Evolutionary conservation across 345 rosid genomes (phyloP).

Genomic region (Tarenaya hassleriana): DNA sequence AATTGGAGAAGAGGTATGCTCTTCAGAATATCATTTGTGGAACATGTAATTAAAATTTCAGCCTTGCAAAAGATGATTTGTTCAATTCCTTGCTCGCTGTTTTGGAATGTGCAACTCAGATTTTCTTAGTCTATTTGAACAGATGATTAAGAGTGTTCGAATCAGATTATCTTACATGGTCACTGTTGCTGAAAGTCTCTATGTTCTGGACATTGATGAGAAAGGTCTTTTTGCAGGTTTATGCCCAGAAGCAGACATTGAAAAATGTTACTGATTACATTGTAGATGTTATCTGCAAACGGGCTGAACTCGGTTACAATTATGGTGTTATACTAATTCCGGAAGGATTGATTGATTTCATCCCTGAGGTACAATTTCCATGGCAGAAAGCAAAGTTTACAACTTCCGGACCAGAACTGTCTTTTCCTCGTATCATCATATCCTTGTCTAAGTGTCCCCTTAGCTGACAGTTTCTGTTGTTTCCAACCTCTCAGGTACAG

Average conservation of each 20-base stretch:
- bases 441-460: neutral
- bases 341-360: conserved; percentile 97
- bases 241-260: conserved; percentile 73
- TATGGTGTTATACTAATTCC: conserved; percentile 97
- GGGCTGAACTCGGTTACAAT: conserved; percentile 67
- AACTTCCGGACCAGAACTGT: conserved; percentile 7
- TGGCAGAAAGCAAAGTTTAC: neutral
- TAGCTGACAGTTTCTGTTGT: neutral
- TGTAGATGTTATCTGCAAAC: conserved; percentile 78
- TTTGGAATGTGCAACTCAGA: no score
- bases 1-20: conserved; percentile 91
- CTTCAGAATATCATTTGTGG: neutral
- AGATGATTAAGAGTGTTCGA: no score
- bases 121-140: no score
- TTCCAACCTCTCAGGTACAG: conserved; percentile 56
- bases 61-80: no score
- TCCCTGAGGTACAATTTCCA: conserved; percentile 65
- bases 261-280: conserved; percentile 90
- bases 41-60: neutral
- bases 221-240: conserved; percentile 50
- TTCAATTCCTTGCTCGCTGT: no score
- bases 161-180: no score
- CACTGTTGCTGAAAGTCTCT: neutral
- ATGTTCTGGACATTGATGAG: conserved; percentile 15
- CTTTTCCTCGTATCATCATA: no score